Evolutionary conservation across 257 asterid genomes (phyloP).

Genomic region (Scutellaria barbata): DNA sequence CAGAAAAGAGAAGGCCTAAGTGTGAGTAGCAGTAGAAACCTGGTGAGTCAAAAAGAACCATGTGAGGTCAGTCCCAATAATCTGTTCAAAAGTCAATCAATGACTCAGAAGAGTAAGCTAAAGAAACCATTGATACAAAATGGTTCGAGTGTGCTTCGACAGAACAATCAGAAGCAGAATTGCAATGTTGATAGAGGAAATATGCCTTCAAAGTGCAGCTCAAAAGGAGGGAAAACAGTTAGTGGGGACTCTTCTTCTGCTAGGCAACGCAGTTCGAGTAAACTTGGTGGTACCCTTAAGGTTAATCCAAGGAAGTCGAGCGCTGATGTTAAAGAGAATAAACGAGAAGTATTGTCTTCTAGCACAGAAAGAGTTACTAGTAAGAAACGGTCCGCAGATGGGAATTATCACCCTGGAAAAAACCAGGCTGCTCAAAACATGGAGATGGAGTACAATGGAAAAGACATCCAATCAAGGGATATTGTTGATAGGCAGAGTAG

Average conservation of each 20-base stretch:
- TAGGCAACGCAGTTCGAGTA: constrained; percentile 50
- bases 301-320: constrained; percentile 58
- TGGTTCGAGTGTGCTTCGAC: constrained; percentile 59
- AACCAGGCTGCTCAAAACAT: constrained; percentile 38
- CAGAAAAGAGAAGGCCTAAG: constrained; percentile 73
- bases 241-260: constrained; percentile 54
- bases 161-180: constrained; percentile 88
- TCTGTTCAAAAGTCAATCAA: constrained; percentile 52
- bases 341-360: constrained; percentile 47
- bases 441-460: constrained; percentile 43
- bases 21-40: constrained; percentile 37
- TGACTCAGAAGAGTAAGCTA: constrained; percentile 44
- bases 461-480: constrained; percentile 44
- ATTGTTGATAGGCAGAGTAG: constrained; percentile 41
- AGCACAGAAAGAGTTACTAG: constrained; percentile 47
- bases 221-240: constrained; percentile 51
- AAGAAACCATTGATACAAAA: constrained; percentile 53
- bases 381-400: constrained; percentile 73
- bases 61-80: constrained; percentile 50
- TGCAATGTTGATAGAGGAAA: constrained; percentile 67
- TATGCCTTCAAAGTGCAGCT: constrained; percentile 47
- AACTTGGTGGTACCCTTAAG: constrained; percentile 51
- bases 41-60: constrained; percentile 49
- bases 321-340: constrained; percentile 51
- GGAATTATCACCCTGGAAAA: constrained; percentile 61